Evolutionary conservation across 176 grass and related monocot genomes (phyloP).

Genomic region (Cenchrus fungigraminus): DNA sequence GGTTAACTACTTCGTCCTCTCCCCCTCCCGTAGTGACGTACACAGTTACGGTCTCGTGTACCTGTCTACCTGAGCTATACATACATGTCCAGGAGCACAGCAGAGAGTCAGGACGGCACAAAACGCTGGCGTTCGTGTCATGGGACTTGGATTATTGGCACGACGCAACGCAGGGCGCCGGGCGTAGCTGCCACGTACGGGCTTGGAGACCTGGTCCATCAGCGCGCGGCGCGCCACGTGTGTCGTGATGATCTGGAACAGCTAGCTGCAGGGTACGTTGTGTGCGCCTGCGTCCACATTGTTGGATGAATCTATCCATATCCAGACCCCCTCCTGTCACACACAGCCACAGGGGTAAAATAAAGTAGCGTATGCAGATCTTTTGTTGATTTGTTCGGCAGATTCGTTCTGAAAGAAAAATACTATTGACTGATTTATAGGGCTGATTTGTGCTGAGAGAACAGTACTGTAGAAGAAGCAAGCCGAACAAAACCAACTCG

Average conservation of each 20-base stretch:
- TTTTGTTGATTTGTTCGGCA: no score
- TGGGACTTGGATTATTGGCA: constrained; percentile 42
- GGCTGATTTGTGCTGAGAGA: no score
- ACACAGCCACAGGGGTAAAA: no score
- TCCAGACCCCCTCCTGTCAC: no score
- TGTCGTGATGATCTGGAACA: constrained; percentile 36
- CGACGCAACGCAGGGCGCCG: constrained; percentile 1
- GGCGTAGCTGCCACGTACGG: constrained; percentile 19
- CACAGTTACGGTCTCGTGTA: background rate
- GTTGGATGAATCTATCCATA: background rate
- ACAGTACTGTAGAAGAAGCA: no score
- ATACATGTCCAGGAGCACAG: no score
- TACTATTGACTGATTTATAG: no score
- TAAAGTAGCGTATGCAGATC: no score
- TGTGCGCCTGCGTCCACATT: background rate
- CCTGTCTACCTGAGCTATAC: no score
- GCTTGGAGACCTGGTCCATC: background rate
- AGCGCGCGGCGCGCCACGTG: constrained; percentile 28
- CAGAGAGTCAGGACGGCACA: background rate
- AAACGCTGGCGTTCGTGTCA: constrained; percentile 8
- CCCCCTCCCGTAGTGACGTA: background rate
- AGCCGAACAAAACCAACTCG: no score
- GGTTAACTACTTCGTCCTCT: background rate
- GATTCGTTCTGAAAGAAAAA: no score
- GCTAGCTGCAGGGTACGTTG: background rate